Evolutionary conservation across 2,329 filamentous ascomycete genomes (phyloP), one percentile per base, ranked within the genome.

Genomic region (Phyllosticta capitalensis): DNA sequence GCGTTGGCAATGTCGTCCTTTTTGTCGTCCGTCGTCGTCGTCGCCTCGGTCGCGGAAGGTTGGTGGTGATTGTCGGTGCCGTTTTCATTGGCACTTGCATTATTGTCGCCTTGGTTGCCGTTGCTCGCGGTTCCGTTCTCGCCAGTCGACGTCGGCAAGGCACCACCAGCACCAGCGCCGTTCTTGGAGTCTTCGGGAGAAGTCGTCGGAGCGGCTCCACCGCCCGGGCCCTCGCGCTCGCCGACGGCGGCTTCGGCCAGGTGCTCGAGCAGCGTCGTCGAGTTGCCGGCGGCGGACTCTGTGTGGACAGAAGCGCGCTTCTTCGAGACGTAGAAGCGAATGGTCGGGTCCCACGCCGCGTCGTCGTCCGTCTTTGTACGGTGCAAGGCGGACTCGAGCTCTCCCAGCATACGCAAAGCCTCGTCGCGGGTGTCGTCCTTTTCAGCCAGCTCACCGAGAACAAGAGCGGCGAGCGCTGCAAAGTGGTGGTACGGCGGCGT

Each of bases 221-320:
- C 70, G 9, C 30, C 10, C 5, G 30, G 30, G 12, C 52, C 52
- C 24, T 49, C 22, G 10, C 59, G 50, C 38, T 57, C 55, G 17
- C 54, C 59, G 0, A 74, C 71, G 5, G 72, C 72, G 9, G 72
- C 71, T 3, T 70, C 72, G 20, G 72, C 71, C 3, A 73, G 69
- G 56, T 73, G 71, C 55, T 73, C 70, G 0, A 73, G 66, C 68
- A 74, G 72, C 57, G 73, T 72, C 10, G 69, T 70, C 56, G 72
- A 66, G 6, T 63, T 63, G 9, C 68, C 61, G 54, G 61, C 66
- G 6, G 65, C 55, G 48, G 55, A 53, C 5, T 38, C 30, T 2
- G 10, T 14, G 30, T 56, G 51, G 21, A 60, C 22, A 5, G 61
- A 58, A 1, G 55, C 56, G 33, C 55, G 65, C 50, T 67, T 69